Evolutionary conservation across 768 basidiomycete genomes (phyloP).

Genomic region (Inosperma sp.): DNA sequence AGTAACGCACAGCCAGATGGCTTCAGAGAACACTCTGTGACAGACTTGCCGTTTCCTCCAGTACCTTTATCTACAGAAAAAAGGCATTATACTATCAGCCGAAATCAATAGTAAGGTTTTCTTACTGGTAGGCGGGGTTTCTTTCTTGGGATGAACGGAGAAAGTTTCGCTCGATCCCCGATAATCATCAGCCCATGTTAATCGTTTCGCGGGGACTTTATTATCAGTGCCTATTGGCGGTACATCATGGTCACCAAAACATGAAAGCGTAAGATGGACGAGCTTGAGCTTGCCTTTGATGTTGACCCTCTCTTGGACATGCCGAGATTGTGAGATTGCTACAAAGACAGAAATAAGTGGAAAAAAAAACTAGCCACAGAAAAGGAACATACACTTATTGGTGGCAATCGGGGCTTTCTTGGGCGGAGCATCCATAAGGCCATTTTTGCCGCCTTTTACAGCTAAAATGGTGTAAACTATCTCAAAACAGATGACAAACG

Average conservation of each 20-base stretch:
- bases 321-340: background rate
- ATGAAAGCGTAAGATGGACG: background rate
- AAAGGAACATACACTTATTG: background rate
- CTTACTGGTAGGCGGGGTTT: background rate
- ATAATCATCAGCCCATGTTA: constrained; percentile 6
- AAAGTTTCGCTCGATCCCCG: constrained; percentile 4
- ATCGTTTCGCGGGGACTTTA: constrained; percentile 7
- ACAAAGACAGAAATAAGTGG: background rate
- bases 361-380: background rate
- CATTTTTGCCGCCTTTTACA: background rate
- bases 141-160: background rate
- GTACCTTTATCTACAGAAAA: background rate
- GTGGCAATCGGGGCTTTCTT: background rate
- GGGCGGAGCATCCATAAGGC: background rate
- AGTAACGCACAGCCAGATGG: background rate
- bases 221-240: background rate
- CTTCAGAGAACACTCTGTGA: background rate
- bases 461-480: background rate
- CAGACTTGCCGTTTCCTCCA: background rate
- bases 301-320: background rate
- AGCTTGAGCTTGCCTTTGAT: background rate
- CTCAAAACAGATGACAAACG: background rate
- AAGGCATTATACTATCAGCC: constrained; percentile 6
- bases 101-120: constrained; percentile 8
- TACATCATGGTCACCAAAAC: background rate